Percentiles rank a stretch among this genome's conserved stretches.
These are phyloP conservation scores for Akanthomyces lecanii DNA, from an alignment of 2,329 filamentous ascomycete genomes.

Conservation along the genomic window DNA sequence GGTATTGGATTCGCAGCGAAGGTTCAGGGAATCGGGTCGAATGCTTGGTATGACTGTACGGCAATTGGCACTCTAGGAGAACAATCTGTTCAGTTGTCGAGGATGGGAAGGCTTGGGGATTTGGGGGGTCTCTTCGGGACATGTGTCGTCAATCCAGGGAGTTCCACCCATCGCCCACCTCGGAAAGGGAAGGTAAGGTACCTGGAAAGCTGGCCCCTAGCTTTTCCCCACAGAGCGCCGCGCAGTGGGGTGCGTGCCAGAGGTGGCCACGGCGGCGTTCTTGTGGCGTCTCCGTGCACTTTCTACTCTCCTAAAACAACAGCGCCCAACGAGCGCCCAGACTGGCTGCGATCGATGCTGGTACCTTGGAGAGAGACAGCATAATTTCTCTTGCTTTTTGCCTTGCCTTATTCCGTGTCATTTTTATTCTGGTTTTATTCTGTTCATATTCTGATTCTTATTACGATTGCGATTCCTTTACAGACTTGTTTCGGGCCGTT, in stretches of 20 bases:
- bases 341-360: too few species aligned
- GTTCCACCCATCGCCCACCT: background rate
- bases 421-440: too few species aligned
- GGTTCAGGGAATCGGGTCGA: background rate
- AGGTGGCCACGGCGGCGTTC: too few species aligned
- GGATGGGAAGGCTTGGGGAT: background rate
- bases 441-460: too few species aligned
- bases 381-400: too few species aligned
- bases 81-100: conserved; percentile 5
- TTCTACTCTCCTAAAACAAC: too few species aligned
- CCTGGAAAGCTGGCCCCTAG: conserved; percentile 12
- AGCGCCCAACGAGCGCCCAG: too few species aligned
- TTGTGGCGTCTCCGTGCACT: too few species aligned
- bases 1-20: background rate
- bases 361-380: too few species aligned
- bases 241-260: background rate
- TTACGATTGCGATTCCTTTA: too few species aligned
- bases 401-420: too few species aligned
- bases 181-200: conserved; percentile 12
- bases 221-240: conserved; percentile 12
- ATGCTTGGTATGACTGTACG: conserved; percentile 6
- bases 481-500: too few species aligned
- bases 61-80: background rate
- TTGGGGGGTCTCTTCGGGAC: conserved; percentile 17
- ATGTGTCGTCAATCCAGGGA: conserved; percentile 22